Conservation (phyloP, 805 yeast species). For the Millerozyma acaciae region DNA sequence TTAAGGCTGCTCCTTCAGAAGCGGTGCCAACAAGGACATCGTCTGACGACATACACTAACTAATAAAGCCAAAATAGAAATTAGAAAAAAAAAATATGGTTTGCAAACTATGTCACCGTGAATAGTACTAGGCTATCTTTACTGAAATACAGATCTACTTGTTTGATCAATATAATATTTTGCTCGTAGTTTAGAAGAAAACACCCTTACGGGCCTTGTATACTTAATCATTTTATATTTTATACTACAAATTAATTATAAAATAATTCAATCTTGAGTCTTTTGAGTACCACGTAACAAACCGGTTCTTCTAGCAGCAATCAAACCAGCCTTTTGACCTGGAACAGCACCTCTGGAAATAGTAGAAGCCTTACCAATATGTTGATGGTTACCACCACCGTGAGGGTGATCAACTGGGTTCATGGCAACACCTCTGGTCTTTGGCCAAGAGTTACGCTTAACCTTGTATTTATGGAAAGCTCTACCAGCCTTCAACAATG, state of each 20-base stretch:
- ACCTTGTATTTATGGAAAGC: slow-evolving; percentile 99
- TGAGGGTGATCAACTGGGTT: slow-evolving; percentile 99
- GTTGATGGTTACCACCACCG: slow-evolving; percentile 90
- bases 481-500: slow-evolving; percentile 99
- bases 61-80: too few species aligned
- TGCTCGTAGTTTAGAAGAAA: too few species aligned
- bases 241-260: slow-evolving; percentile 14
- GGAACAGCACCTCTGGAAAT: slow-evolving; percentile 38
- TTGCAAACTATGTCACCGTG: too few species aligned
- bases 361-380: slow-evolving; percentile 37
- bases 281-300: slow-evolving; percentile 37
- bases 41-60: too few species aligned
- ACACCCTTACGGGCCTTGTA: too few species aligned
- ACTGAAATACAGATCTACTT: too few species aligned
- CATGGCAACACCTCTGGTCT: slow-evolving; percentile 99
- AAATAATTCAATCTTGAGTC: slow-evolving; percentile 27
- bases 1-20: too few species aligned
- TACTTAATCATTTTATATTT: slow-evolving; percentile 12
- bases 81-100: too few species aligned
- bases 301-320: slow-evolving; percentile 40
- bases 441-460: slow-evolving; percentile 99
- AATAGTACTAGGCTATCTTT: too few species aligned
- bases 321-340: slow-evolving; percentile 39
- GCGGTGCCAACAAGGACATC: too few species aligned
- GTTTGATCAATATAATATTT: too few species aligned